Base-by-base conservation (phyloP, 2,329 filamentous ascomycete genomes). In the Cladosporium oxysporum region DNA sequence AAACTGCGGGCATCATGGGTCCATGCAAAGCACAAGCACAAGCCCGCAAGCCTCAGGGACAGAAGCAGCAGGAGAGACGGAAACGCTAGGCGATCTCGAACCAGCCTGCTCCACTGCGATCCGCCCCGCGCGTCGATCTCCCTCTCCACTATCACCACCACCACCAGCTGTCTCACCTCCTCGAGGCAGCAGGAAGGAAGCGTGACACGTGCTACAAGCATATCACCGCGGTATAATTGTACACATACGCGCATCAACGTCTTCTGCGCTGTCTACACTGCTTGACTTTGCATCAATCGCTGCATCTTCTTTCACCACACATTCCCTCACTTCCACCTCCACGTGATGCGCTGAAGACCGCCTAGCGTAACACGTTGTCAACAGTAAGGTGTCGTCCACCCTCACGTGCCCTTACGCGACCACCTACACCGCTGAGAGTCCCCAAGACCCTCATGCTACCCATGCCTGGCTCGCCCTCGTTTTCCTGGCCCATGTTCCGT, bases 401-500 rank as follows among this genome's bases (percentile, higher is more conserved):
- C 52, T 57, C 29, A 18, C 29, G 7, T 57, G 18, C 52, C 26
- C 41, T 47, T 23, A 47, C 41, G 41, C 41, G n/a, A 47, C 41
- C 41, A 21, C n/a, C 41, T 5, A 47, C 41, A 47, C 41, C 41
- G 41, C 41, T 47, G 41, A 47, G n/a, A 47, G n/a, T 21, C 41
- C n/a, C 41, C n/a, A 12, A n/a, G 3, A 23, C 41, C 41, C 41
- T 31, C 33, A 77, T 68, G 75, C 68, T 87, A 50, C 85, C 86
- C 66, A 82, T 87, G 74, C 85, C 86, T 37, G 84, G 85, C 66
- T 79, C 84, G 44, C 83, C 87, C 33, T 80, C 82, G 35, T 84
- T 91, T 4, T 91, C 91, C 58, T 93, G 91, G 90, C 85, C 87
- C n/a, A 77, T 87, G 65, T 94, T 91, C 78, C 83, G 84, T 66